A percentile compares a stretch with the other conserved stretches of the same genome.
These are phyloP conservation scores for Tolypocladium sp. DNA, from an alignment of 2,329 filamentous ascomycete species.

Conservation along the genomic window DNA sequence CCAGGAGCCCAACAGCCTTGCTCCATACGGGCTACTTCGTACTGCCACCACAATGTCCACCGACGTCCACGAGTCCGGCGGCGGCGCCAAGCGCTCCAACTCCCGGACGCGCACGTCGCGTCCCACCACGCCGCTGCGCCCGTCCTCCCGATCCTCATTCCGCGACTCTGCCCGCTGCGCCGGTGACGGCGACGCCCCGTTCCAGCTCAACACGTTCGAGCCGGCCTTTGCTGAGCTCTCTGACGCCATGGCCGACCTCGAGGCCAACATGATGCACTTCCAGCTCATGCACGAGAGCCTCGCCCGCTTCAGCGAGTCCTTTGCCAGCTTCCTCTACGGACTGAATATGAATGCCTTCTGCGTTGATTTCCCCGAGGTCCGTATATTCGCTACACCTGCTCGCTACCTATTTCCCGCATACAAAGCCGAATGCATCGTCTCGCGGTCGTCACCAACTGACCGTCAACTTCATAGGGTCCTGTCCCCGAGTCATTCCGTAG, in stretches of 20 bases:
- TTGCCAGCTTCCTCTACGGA: slow-evolving; percentile 90
- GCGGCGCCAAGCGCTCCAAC: slow-evolving; percentile 35
- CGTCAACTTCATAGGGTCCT: slow-evolving; percentile 52
- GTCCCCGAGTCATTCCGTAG: slow-evolving; percentile 74
- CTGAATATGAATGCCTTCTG: slow-evolving; percentile 99
- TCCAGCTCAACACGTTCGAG: slow-evolving; percentile 75
- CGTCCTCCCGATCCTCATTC: slow-evolving; percentile 81
- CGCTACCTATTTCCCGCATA: neutral
- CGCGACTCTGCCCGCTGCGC: slow-evolving; percentile 61
- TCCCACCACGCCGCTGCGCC: slow-evolving; percentile 85
- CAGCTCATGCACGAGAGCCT: slow-evolving; percentile 95
- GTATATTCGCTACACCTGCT: slow-evolving; percentile 23
- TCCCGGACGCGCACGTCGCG: slow-evolving; percentile 60
- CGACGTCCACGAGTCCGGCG: slow-evolving; percentile 13
- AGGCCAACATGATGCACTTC: slow-evolving; percentile 95
- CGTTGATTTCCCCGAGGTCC: slow-evolving; percentile 85
- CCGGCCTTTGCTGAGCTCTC: slow-evolving; percentile 88
- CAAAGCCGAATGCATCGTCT: neutral
- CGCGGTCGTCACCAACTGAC: neutral
- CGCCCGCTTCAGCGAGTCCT: slow-evolving; percentile 88
- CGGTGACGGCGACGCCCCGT: slow-evolving; percentile 40
- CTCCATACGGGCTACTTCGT: neutral
- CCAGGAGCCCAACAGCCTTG: neutral
- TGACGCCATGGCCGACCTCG: slow-evolving; percentile 89
- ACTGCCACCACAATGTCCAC: slow-evolving; percentile 8